phyloP scores from a whole-genome alignment of 768 basidiomycete species.

The Termitomyces sp. region DNA sequence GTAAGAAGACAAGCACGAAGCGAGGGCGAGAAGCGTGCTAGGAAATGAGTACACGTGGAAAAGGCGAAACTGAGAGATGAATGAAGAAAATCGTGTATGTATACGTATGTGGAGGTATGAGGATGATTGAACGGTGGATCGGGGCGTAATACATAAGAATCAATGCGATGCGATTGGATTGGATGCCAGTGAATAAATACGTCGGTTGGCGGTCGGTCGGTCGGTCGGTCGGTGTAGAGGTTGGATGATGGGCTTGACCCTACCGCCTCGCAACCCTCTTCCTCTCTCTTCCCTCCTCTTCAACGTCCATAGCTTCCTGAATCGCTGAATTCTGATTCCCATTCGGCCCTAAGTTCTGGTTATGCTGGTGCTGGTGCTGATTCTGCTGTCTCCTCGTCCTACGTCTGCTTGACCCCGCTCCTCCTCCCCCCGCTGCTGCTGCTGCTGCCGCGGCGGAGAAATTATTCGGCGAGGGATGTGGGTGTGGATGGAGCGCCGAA shows the following conservation, averaged over 20 bases:
- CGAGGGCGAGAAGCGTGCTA: too few species aligned
- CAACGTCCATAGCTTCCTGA: slow-evolving; percentile 46
- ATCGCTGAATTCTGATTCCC: background rate
- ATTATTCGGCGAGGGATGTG: background rate
- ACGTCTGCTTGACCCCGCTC: slow-evolving; percentile 28
- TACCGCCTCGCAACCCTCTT: slow-evolving; percentile 67
- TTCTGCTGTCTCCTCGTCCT: slow-evolving; percentile 50
- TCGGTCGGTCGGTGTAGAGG: background rate
- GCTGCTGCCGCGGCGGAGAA: too few species aligned
- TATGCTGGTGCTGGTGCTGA: slow-evolving; percentile 19
- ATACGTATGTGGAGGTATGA: background rate
- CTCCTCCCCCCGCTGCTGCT: background rate
- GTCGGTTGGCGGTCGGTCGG: background rate
- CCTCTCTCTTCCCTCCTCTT: slow-evolving; percentile 70
- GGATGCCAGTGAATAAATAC: background rate
- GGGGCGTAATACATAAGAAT: background rate
- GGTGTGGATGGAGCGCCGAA: background rate
- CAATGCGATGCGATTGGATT: background rate
- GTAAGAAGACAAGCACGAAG: too few species aligned
- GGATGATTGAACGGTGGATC: background rate
- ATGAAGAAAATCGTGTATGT: background rate
- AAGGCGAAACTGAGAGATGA: too few species aligned
- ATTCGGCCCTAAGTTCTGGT: background rate
- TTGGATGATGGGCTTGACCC: too few species aligned
- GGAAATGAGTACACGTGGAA: too few species aligned